These are phyloP conservation scores for Choiromyces venosus DNA, from an alignment of 495 filamentous ascomycete species.

Conservation along the genomic window DNA sequence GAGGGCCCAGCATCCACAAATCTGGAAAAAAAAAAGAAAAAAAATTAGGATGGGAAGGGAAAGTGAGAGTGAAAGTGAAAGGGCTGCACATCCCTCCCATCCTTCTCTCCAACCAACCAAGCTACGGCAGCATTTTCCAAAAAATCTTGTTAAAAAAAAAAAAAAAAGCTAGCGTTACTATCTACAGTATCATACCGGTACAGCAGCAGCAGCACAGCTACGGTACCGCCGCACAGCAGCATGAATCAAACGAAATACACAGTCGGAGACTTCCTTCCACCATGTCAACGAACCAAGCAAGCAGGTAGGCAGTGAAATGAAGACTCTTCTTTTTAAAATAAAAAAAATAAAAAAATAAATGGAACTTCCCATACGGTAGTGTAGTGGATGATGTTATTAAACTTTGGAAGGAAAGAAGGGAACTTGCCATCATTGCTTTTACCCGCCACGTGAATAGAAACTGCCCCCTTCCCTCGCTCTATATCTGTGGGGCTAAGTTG, in stretches of 20 bases:
- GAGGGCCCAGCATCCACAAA: not conserved
- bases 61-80: not conserved
- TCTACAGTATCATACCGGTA: not conserved
- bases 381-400: not conserved
- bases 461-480: no score
- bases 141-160: not conserved
- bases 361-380: not conserved
- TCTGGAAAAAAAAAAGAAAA: not conserved
- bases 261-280: not conserved
- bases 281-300: not conserved
- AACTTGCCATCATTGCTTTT: not conserved
- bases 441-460: not conserved
- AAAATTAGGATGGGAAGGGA: not conserved
- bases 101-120: no score
- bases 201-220: not conserved
- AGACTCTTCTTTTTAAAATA: no score
- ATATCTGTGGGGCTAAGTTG: no score
- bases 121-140: not conserved
- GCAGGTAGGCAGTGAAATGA: not conserved
- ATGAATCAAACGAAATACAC: no score
- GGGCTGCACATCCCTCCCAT: no score
- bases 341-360: no score
- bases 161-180: not conserved
- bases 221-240: not conserved
- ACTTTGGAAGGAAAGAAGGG: not conserved